A percentile compares a stretch with the other conserved stretches of the same genome.
Evolutionary conservation across 1,284 basidiomycete genomes (phyloP).

Genomic region (Trichosporon faecale): DNA sequence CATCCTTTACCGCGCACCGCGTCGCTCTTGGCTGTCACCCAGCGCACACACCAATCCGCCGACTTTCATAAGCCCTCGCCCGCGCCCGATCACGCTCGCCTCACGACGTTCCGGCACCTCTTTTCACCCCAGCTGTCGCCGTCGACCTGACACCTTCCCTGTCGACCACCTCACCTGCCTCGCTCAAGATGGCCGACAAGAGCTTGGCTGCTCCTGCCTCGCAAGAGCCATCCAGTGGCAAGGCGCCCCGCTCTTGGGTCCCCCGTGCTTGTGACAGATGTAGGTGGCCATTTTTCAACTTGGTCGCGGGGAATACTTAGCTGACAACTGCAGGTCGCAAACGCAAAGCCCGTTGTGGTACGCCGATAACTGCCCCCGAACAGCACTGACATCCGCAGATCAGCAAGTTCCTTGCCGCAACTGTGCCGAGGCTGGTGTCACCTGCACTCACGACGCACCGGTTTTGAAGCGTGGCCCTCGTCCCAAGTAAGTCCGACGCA

Average conservation of each 20-base stretch:
- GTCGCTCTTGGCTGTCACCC: background rate
- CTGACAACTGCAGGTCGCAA: constrained; percentile 28
- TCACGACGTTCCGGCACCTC: background rate
- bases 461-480: constrained; percentile 37
- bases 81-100: background rate
- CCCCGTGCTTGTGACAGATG: constrained; percentile 35
- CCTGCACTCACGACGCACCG: constrained; percentile 37
- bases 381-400: constrained; percentile 21
- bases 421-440: constrained; percentile 31
- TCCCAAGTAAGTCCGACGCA: constrained; percentile 27
- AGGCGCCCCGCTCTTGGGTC: constrained; percentile 31
- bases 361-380: constrained; percentile 3
- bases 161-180: background rate
- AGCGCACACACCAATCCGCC: background rate
- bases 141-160: background rate
- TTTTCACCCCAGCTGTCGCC: background rate
- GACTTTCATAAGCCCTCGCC: background rate
- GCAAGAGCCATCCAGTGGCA: constrained; percentile 27
- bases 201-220: constrained; percentile 1
- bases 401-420: constrained; percentile 35
- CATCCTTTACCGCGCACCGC: background rate
- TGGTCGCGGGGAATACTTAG: too few species aligned
- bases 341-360: constrained; percentile 39
- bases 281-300: constrained; percentile 17
- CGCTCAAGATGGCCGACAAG: constrained; percentile 6